Conservation (phyloP, 2,329 filamentous ascomycete species). For the Herpomyces periplanetae region DNA sequence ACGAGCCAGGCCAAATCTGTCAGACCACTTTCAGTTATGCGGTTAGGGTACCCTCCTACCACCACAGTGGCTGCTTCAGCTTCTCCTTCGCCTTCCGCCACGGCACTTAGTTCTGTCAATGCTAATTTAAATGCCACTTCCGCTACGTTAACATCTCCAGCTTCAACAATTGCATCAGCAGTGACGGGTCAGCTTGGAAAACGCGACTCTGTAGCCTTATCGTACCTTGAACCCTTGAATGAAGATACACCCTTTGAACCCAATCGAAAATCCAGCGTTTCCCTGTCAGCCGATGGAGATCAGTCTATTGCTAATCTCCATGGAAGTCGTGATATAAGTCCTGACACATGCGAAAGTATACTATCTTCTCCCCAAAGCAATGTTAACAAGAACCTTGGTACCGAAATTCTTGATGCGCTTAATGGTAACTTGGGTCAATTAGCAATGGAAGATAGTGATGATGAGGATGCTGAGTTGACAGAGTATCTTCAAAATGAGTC, state of each 20-base stretch:
- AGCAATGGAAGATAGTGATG: constrained; percentile 60
- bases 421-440: constrained; percentile 50
- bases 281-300: constrained; percentile 27
- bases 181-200: constrained; percentile 19
- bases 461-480: constrained; percentile 49
- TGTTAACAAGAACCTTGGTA: constrained; percentile 29
- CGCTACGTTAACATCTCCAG: too few species aligned
- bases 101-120: too few species aligned
- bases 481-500: constrained; percentile 72
- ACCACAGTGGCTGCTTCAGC: too few species aligned
- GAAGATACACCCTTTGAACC: constrained; percentile 61
- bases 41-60: too few species aligned
- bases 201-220: constrained; percentile 58
- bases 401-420: constrained; percentile 24
- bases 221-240: constrained; percentile 51
- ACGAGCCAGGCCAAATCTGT: too few species aligned
- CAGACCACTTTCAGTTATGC: too few species aligned
- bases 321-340: constrained; percentile 39
- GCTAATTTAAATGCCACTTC: too few species aligned
- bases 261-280: constrained; percentile 85
- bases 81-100: too few species aligned
- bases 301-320: constrained; percentile 21
- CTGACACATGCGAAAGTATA: constrained; percentile 12
- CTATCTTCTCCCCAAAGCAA: constrained; percentile 26
- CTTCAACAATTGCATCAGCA: constrained; percentile 18